Conservation (phyloP, 305 asterid genomes). For the Fraxinus baroniana region DNA sequence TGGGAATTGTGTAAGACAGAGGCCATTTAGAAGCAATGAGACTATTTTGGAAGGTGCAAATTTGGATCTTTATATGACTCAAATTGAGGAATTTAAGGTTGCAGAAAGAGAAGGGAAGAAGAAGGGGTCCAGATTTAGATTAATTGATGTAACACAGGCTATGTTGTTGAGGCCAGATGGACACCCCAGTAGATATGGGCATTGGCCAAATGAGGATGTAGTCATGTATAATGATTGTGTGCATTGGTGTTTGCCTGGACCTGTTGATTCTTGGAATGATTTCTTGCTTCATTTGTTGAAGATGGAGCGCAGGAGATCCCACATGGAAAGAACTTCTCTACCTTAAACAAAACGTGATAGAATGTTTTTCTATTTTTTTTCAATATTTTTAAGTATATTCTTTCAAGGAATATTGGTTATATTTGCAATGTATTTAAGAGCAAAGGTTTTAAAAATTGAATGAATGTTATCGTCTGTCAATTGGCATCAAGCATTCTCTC, state of each 20-base stretch:
- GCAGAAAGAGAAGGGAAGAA: constrained; percentile 39
- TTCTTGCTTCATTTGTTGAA: constrained; percentile 52
- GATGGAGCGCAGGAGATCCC: constrained; percentile 30
- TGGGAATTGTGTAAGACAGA: constrained; percentile 54
- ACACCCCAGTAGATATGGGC: constrained; percentile 70
- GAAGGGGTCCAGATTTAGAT: constrained; percentile 38
- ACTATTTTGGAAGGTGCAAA: constrained; percentile 38
- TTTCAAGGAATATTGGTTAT: not conserved
- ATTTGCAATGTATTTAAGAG: not conserved
- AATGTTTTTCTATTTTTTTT: not conserved
- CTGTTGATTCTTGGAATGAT: constrained; percentile 71
- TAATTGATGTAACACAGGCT: constrained; percentile 55
- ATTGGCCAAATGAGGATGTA: constrained; percentile 50
- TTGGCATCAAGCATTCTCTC: not conserved
- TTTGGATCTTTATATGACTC: constrained; percentile 53
- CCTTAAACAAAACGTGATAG: not conserved
- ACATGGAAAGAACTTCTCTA: constrained; percentile 21
- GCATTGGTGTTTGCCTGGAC: constrained; percentile 87
- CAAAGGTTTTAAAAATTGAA: not conserved
- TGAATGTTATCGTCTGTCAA: too few species aligned
- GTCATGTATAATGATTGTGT: constrained; percentile 57
- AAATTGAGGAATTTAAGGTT: constrained; percentile 50
- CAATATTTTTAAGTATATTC: not conserved
- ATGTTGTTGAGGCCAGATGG: constrained; percentile 80
- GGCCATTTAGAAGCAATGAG: constrained; percentile 58